phyloP scores from a whole-genome alignment of 2,329 filamentous ascomycete genomes.

The Ophiostoma tasmaniense region DNA sequence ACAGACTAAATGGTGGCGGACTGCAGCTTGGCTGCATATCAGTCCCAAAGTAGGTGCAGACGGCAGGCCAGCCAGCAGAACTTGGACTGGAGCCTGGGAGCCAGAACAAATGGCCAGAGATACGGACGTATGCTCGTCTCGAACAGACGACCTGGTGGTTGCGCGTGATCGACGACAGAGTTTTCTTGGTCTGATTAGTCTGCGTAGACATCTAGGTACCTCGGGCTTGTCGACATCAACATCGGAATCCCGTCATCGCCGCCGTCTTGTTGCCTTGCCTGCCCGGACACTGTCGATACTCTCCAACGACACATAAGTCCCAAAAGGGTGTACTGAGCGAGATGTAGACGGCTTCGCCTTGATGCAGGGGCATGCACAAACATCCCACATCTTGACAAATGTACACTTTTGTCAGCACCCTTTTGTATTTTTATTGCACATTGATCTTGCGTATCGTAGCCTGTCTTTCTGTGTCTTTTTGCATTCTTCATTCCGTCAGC shows the following conservation, averaged over 20 bases:
- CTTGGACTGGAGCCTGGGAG: neutral
- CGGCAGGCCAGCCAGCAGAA: neutral
- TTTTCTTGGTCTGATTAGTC: neutral
- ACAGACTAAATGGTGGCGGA: neutral
- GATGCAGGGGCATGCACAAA: neutral
- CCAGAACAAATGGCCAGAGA: too few species aligned
- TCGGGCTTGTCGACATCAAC: too few species aligned
- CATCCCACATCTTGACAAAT: neutral
- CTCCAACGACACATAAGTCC: neutral
- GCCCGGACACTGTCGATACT: neutral
- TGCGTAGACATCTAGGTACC: too few species aligned
- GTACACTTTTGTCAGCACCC: neutral
- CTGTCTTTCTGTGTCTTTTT: too few species aligned
- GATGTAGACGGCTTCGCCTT: neutral
- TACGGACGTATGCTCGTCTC: neutral
- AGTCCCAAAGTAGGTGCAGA: neutral
- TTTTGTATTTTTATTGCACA: neutral
- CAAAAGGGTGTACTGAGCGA: neutral
- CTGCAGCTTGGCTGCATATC: constrained; percentile 6
- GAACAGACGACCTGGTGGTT: too few species aligned
- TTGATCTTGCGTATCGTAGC: neutral
- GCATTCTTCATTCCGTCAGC: too few species aligned
- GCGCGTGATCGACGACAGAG: too few species aligned
- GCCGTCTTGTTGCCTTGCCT: neutral
- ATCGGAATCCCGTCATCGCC: neutral